Evolutionary conservation across 225 moss, liverwort and hornwort genomes (phyloP), one percentile per base, ranked within the genome.

Genomic region (Thuidium tamariscinum): DNA sequence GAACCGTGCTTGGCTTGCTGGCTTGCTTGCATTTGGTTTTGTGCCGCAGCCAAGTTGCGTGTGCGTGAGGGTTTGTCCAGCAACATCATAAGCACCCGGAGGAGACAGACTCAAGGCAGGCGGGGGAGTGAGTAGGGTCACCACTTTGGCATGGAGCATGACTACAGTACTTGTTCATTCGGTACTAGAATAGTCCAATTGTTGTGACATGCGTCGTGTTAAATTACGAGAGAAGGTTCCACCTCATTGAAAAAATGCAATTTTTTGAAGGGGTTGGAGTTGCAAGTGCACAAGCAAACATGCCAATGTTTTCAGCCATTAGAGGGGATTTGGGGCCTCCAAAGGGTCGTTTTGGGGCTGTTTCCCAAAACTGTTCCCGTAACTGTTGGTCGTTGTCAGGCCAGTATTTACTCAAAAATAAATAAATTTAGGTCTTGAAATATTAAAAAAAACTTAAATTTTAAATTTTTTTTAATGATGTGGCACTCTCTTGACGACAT

Each of bases 241-340:
- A 6, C 36, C 1, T 36, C 25, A 76, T 1, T 1, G 2, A 18
- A 1, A 18, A 17, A 10, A 3, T 16, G 5, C 30, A 11, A 19
- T 70, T 29, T 14, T 61, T 22, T 12, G 3, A 15, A 8, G 1
- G 42, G 9, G 3, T 16, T 46, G 27, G 10, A 44, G 18, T 44
- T 46, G 71, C 0, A 0, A 26, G 16, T 44, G 6, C 3, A 5
- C 9, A 3, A 27, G 70, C 0, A 0, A 70, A 26, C 5, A 65
- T n/a, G n/a, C n/a, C n/a, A n/a, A n/a, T n/a, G n/a, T n/a, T n/a
- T n/a, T n/a, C n/a, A n/a, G n/a, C n/a, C n/a, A n/a, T n/a, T n/a
- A n/a, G n/a, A n/a, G n/a, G n/a, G n/a, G n/a, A n/a, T n/a, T n/a
- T n/a, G n/a, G n/a, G n/a, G n/a, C n/a, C n/a, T n/a, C n/a, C n/a